phyloP scores from a whole-genome alignment of 140 eudicot genomes.

The Anethum foeniculum region DNA sequence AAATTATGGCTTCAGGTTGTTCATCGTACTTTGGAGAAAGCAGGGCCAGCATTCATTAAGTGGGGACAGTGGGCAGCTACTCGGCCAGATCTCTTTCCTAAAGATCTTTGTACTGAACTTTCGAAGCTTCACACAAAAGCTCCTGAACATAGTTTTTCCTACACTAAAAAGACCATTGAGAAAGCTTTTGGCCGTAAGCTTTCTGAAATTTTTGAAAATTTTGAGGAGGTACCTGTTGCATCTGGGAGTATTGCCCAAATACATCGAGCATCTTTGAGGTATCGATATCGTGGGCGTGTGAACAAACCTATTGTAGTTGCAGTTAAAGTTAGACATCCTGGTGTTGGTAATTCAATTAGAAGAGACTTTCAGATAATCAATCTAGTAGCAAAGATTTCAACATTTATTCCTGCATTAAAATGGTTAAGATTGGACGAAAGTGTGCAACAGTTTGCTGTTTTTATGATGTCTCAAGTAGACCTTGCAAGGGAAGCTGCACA shows the following conservation, averaged over 20 bases:
- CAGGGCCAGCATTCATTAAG: constrained; percentile 95
- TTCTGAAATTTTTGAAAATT: constrained; percentile 74
- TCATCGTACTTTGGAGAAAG: constrained; percentile 68
- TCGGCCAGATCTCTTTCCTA: constrained; percentile 88
- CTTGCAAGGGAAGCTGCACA: constrained; percentile 97
- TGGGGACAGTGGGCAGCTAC: constrained; percentile 99
- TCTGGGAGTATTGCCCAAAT: constrained; percentile 98
- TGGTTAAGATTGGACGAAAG: constrained; percentile 97
- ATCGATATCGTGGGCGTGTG: constrained; percentile 42
- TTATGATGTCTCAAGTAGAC: constrained; percentile 99
- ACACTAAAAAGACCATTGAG: constrained; percentile 83
- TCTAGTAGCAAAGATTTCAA: constrained; percentile 60
- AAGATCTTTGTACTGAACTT: constrained; percentile 75
- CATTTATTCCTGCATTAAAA: constrained; percentile 58
- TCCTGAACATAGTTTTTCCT: constrained; percentile 77
- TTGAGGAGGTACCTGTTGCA: constrained; percentile 89
- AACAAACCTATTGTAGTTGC: constrained; percentile 80
- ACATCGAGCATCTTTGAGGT: constrained; percentile 73
- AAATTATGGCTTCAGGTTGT: constrained; percentile 68
- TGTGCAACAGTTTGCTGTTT: constrained; percentile 90
- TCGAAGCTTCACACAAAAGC: constrained; percentile 89
- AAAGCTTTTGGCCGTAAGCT: constrained; percentile 80
- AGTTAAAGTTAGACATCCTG: constrained; percentile 94
- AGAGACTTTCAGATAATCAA: constrained; percentile 89
- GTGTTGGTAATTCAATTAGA: constrained; percentile 79